Evolutionary conservation across 306 rosid genomes (phyloP).

Genomic region (Ammopiptanthus mongolicus): DNA sequence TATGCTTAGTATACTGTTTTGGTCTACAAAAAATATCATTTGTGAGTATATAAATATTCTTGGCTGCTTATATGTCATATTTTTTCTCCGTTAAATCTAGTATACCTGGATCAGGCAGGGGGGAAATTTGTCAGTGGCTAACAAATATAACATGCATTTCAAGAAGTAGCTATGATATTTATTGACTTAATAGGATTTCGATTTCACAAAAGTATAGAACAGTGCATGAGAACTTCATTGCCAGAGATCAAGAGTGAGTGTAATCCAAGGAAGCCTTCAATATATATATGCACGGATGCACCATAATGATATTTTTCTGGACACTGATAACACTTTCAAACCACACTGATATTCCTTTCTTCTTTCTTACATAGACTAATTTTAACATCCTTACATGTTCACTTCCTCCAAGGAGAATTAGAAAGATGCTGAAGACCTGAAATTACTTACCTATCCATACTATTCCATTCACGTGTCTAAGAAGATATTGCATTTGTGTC

Average conservation of each 20-base stretch:
- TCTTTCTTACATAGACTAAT: not conserved
- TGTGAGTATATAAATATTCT: not conserved
- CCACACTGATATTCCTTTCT: not conserved
- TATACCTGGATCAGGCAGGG: not conserved
- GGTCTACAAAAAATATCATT: not conserved
- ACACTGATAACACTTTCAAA: not conserved
- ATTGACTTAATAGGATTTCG: not conserved
- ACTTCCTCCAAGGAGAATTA: conserved; percentile 1
- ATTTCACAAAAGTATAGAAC: not conserved
- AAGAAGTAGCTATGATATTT: not conserved
- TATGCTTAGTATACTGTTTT: not conserved
- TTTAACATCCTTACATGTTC: not conserved
- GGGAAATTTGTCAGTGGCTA: not conserved
- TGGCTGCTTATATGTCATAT: not conserved
- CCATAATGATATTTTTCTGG: not conserved
- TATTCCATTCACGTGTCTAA: not conserved
- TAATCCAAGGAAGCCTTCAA: not conserved
- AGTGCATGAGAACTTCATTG: not conserved
- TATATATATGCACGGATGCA: not conserved
- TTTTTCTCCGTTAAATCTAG: not conserved
- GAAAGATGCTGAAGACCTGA: not conserved
- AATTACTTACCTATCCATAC: not conserved
- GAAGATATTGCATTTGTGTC: not conserved
- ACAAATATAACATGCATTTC: not conserved
- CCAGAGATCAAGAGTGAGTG: not conserved